Percentiles rank a stretch among this genome's conserved stretches.
phyloP scores from a whole-genome alignment of 2,329 filamentous ascomycete genomes.

The Fusarium sp. region DNA sequence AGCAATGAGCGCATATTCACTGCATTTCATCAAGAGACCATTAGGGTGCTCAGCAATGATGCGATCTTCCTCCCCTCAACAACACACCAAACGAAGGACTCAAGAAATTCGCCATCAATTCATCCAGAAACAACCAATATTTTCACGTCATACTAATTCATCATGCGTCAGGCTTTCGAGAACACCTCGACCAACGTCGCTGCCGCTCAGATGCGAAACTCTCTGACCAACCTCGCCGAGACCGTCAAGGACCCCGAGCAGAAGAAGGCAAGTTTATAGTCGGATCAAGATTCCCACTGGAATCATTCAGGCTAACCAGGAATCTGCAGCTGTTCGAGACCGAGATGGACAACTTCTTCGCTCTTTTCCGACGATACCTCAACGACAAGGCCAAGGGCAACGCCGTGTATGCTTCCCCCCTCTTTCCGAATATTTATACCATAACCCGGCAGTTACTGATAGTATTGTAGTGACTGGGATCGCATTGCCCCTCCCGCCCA shows the following conservation, averaged over 20 bases:
- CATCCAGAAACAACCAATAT: background rate
- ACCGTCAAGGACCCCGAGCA: conserved; percentile 83
- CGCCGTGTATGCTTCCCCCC: conserved; percentile 69
- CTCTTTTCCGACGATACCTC: conserved; percentile 96
- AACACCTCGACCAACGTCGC: conserved; percentile 99
- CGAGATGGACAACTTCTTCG: conserved; percentile 99
- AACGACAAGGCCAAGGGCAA: conserved; percentile 99
- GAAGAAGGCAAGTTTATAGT: conserved; percentile 76
- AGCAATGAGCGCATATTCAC: conserved; percentile 10
- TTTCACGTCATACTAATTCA: conserved; percentile 42
- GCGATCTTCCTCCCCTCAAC: background rate
- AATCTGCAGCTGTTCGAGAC: conserved; percentile 85
- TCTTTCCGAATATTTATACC: conserved; percentile 1
- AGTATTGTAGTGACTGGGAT: conserved; percentile 82
- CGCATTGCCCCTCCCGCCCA: conserved; percentile 94
- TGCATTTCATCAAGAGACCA: background rate
- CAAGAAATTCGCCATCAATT: background rate
- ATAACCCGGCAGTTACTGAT: conserved; percentile 35
- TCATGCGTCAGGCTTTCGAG: conserved; percentile 82
- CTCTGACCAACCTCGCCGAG: conserved; percentile 91
- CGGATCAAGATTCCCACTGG: background rate
- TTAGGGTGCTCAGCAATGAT: background rate
- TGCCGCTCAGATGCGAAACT: conserved; percentile 98
- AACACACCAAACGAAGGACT: background rate
- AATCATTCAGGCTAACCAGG: conserved; percentile 13